These are phyloP conservation scores for Musa troglodytarum DNA, from an alignment of 176 grass and related monocot species.

Conservation along the genomic window DNA sequence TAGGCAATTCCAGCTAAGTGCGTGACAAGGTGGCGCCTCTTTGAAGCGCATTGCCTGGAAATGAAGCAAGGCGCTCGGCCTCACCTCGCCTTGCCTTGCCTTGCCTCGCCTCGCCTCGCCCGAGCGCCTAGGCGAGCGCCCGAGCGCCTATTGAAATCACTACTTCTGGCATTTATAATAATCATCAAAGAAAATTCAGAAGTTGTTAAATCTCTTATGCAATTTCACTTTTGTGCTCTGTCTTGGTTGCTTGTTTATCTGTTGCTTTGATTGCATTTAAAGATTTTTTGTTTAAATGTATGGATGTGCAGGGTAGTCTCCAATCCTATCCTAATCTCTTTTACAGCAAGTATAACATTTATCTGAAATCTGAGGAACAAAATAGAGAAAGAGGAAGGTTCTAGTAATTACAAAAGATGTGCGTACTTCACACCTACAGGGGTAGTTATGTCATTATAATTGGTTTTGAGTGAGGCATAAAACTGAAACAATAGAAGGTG, in stretches of 20 bases:
- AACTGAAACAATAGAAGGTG: background rate
- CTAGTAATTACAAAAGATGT: background rate
- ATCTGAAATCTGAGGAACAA: background rate
- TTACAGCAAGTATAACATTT: background rate
- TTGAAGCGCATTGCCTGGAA: too few species aligned
- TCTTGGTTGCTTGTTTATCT: background rate
- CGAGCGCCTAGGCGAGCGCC: too few species aligned
- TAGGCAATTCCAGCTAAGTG: too few species aligned
- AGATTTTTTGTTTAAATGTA: background rate
- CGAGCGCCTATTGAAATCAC: too few species aligned
- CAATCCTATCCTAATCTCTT: background rate
- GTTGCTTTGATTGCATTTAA: background rate
- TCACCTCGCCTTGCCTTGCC: too few species aligned
- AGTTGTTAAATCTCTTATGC: background rate
- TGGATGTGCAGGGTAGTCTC: background rate
- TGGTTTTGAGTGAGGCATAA: background rate
- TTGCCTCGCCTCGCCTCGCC: too few species aligned
- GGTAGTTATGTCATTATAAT: background rate
- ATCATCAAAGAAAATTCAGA: background rate
- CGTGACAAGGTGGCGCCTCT: too few species aligned
- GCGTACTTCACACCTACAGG: background rate
- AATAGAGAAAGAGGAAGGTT: background rate
- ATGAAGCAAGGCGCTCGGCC: too few species aligned
- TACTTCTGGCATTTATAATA: background rate
- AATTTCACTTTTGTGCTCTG: background rate